Base-by-base conservation (phyloP, 164 flowering plant species). In the Stephania cephalantha region DNA sequence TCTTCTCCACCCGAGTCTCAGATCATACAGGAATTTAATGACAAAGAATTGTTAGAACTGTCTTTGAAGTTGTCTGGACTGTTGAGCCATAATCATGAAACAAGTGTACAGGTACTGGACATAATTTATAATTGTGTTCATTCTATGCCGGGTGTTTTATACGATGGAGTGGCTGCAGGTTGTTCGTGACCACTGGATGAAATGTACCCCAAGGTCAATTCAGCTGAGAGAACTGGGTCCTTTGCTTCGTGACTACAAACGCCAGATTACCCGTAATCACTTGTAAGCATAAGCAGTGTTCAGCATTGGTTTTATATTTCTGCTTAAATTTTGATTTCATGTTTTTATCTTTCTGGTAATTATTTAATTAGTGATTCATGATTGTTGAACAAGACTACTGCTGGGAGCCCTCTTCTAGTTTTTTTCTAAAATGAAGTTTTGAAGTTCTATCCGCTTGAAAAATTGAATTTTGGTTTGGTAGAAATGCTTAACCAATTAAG, bases 231-330 rank as follows among this genome's bases (percentile, higher is more conserved):
- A 94, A 86, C 87, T 96, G 48, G 90, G 93, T 18, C 95, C 97
- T 6, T 89, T 94, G 85, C 94, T 96, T 74, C 88, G 91, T 65
- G 99, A 96, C 79, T 96, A 96, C 82, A 95, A 90, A 63, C 93
- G 96, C 20, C 75, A 90, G 75, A 80, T 96, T 69, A 70, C 83
- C 46, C 90, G 80, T 68, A 79, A 71, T 76, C 76, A 84, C 78
- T 10, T 88, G 99, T 95, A 89, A 88, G 91, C 75, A 71, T n/a
- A 9, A n/a, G 63, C 18, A 64, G 15, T 29, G 13, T 64, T 35
- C n/a, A 20, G 42, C 9, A 10, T 52, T 70, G 2, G 11, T 75
- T 46, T 18, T 61, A 55, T 61, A 11, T 18, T 25, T n/a, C 25
- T 61, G 66, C 66, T n/a, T 20, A 4, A 9, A 46, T 45, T 17